Conservation (phyloP, 306 rosid genomes). For the Ormosia semicastrata region DNA sequence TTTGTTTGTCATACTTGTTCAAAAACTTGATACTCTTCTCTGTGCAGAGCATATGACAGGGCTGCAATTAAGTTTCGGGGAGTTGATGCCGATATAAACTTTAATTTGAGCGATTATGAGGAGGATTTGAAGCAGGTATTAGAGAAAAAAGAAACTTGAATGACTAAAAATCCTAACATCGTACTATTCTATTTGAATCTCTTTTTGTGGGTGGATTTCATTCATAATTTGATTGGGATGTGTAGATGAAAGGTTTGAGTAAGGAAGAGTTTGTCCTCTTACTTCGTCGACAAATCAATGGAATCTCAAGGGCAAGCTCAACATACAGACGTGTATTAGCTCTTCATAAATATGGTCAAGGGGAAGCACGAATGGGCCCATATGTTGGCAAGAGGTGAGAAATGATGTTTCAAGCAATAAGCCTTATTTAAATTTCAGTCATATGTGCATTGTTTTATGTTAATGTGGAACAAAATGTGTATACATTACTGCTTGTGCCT, state of each 20-base stretch:
- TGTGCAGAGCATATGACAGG: slow-evolving; percentile 71
- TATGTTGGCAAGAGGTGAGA: slow-evolving; percentile 64
- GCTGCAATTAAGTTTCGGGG: slow-evolving; percentile 90
- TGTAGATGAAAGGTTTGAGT: slow-evolving; percentile 60
- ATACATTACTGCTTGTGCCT: background rate
- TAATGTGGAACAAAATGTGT: background rate
- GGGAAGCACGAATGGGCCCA: slow-evolving; percentile 67
- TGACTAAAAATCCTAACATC: background rate
- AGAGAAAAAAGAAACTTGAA: background rate
- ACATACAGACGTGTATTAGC: slow-evolving; percentile 50
- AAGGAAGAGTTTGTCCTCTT: slow-evolving; percentile 76
- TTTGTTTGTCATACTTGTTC: background rate
- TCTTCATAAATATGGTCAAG: slow-evolving; percentile 57
- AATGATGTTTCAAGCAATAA: background rate
- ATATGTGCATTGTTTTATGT: background rate
- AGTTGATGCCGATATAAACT: slow-evolving; percentile 76
- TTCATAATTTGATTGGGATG: slow-evolving; percentile 17
- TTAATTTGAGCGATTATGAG: slow-evolving; percentile 63
- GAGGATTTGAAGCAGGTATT: slow-evolving; percentile 72
- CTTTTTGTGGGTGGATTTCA: background rate
- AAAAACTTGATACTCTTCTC: slow-evolving; percentile 5
- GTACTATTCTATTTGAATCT: background rate
- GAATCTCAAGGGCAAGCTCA: slow-evolving; percentile 61
- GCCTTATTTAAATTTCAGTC: background rate
- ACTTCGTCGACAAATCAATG: slow-evolving; percentile 68